Percentiles rank a stretch among this genome's conserved stretches.
These are phyloP conservation scores for Salisapilia sapeloensis DNA, from an alignment of 352 stramenopile species.

Conservation along the genomic window DNA sequence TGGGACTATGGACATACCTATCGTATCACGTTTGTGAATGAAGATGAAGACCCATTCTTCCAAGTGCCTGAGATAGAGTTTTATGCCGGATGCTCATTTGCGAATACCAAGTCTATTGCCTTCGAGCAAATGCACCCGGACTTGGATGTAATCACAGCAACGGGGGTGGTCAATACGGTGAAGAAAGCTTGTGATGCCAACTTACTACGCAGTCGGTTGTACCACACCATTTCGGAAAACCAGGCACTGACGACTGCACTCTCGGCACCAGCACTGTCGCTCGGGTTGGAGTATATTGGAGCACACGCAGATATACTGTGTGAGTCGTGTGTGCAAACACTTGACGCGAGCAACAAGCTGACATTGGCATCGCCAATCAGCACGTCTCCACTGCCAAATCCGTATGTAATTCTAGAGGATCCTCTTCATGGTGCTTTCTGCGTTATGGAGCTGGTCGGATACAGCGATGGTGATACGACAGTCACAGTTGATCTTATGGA, in stretches of 20 bases:
- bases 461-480: too few relatives aligned
- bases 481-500: slow-evolving; percentile 14
- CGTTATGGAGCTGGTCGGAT: too few relatives aligned
- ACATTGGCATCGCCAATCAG: too few relatives aligned
- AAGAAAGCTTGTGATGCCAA: background rate
- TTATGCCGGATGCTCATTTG: background rate
- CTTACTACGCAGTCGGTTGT: too few relatives aligned
- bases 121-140: too few relatives aligned
- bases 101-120: too few relatives aligned
- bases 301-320: slow-evolving; percentile 21
- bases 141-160: too few relatives aligned
- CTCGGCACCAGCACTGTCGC: slow-evolving; percentile 11
- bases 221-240: slow-evolving; percentile 19
- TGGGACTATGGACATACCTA: slow-evolving; percentile 70
- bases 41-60: background rate
- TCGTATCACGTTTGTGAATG: slow-evolving; percentile 24
- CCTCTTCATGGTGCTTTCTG: too few relatives aligned
- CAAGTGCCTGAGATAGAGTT: background rate
- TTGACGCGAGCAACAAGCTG: too few relatives aligned
- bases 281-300: slow-evolving; percentile 20
- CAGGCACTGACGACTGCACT: slow-evolving; percentile 15
- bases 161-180: background rate
- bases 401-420: too few relatives aligned
- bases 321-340: slow-evolving; percentile 32
- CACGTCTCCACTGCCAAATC: too few relatives aligned